phyloP scores from a whole-genome alignment of 306 rosid species.

The Medicago lupulina region DNA sequence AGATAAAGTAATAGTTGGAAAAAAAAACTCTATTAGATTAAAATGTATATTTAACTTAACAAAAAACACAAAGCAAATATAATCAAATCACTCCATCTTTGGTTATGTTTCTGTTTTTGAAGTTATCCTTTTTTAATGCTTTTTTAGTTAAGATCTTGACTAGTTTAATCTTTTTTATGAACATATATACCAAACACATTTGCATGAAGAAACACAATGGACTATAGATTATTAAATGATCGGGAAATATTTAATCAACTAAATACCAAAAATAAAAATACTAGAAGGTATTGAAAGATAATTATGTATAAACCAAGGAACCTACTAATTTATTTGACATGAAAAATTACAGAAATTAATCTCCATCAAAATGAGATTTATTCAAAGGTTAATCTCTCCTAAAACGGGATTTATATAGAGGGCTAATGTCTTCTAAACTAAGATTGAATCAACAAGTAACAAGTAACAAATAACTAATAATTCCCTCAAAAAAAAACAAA shows the following conservation, averaged over 20 bases:
- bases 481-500: no score
- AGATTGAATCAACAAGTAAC: no score
- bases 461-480: no score
- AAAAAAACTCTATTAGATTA: neutral
- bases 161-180: neutral
- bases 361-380: no score
- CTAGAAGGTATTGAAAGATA: no score
- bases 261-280: neutral
- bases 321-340: no score
- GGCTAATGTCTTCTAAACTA: no score
- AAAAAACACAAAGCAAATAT: neutral
- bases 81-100: constrained; percentile 15
- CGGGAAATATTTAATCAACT: neutral
- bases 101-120: neutral
- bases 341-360: neutral
- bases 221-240: neutral
- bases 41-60: neutral
- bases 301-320: neutral
- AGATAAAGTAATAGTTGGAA: neutral
- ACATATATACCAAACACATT: neutral
- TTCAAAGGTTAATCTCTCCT: no score
- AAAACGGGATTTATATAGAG: no score
- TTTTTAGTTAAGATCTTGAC: no score
- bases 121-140: neutral
- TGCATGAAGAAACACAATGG: constrained; percentile 2